Conservation (phyloP, 2,329 filamentous ascomycete genomes). For the Talaromyces sp. region DNA sequence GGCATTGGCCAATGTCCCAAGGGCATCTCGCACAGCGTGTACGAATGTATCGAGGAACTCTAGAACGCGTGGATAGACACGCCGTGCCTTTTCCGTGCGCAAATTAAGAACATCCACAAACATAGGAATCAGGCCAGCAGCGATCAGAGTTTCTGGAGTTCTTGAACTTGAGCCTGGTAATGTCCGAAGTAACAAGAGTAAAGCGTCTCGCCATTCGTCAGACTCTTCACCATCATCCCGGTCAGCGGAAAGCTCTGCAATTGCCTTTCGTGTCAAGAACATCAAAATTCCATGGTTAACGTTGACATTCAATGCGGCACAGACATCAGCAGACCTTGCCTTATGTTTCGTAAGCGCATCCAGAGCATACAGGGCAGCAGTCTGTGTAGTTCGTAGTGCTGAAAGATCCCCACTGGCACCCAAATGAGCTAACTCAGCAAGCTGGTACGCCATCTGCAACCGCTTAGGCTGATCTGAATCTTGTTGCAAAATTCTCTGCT, state of each 20-base stretch:
- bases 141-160: slow-evolving; percentile 76
- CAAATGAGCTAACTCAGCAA: slow-evolving; percentile 86
- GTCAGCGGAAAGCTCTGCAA: slow-evolving; percentile 69
- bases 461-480: slow-evolving; percentile 85
- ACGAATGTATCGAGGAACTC: slow-evolving; percentile 85
- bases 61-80: slow-evolving; percentile 76
- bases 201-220: slow-evolving; percentile 86
- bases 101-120: slow-evolving; percentile 83
- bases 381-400: slow-evolving; percentile 73
- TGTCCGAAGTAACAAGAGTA: slow-evolving; percentile 82
- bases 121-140: slow-evolving; percentile 82
- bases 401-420: slow-evolving; percentile 62
- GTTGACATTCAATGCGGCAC: slow-evolving; percentile 86
- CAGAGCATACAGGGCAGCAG: slow-evolving; percentile 71
- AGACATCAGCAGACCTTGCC: slow-evolving; percentile 71
- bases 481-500: slow-evolving; percentile 77
- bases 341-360: slow-evolving; percentile 81
- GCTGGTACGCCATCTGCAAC: slow-evolving; percentile 84
- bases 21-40: slow-evolving; percentile 76
- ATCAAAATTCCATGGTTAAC: slow-evolving; percentile 94
- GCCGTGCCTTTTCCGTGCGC: slow-evolving; percentile 73
- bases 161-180: slow-evolving; percentile 67
- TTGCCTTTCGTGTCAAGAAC: slow-evolving; percentile 85
- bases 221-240: slow-evolving; percentile 54
- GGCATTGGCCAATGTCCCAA: slow-evolving; percentile 73